Evolutionary conservation across 2,329 filamentous ascomycete genomes (phyloP).

Genomic region (Pseudocercospora crystallina): DNA sequence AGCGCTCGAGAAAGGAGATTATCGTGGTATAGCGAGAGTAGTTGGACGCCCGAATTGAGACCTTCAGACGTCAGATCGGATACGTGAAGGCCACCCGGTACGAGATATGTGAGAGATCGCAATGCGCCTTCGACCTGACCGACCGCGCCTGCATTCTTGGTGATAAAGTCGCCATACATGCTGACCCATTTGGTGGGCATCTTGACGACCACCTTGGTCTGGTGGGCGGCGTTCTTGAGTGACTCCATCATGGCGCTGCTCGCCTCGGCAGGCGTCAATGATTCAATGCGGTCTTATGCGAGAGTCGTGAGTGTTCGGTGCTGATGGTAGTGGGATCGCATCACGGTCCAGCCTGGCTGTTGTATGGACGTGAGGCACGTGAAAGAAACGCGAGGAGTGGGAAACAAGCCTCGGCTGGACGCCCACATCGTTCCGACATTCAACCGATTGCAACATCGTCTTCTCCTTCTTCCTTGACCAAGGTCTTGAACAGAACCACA

Average conservation of each 20-base stretch:
- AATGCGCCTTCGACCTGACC: conserved; percentile 93
- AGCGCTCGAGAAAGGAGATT: conserved; percentile 70
- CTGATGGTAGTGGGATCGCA: background rate
- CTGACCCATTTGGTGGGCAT: conserved; percentile 38
- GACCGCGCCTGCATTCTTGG: conserved; percentile 89
- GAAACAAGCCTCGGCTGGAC: too few relatives aligned
- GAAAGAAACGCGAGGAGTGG: background rate
- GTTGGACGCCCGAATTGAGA: conserved; percentile 74
- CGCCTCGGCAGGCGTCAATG: background rate
- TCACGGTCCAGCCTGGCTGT: background rate
- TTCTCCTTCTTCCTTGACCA: too few relatives aligned
- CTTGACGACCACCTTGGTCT: conserved; percentile 30
- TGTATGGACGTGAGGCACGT: conserved; percentile 1
- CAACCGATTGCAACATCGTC: too few relatives aligned
- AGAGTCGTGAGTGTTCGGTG: too few relatives aligned
- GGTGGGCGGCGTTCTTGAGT: conserved; percentile 30
- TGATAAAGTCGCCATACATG: conserved; percentile 86
- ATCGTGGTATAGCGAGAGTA: conserved; percentile 92
- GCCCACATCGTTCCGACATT: too few relatives aligned
- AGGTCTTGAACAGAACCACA: too few relatives aligned
- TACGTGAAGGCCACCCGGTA: conserved; percentile 84
- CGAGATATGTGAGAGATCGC: conserved; percentile 91
- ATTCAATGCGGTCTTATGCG: too few relatives aligned
- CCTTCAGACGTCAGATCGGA: conserved; percentile 94
- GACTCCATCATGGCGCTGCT: conserved; percentile 26